phyloP scores from a whole-genome alignment of 2,329 filamentous ascomycete genomes.

The Colletotrichum aenigma region DNA sequence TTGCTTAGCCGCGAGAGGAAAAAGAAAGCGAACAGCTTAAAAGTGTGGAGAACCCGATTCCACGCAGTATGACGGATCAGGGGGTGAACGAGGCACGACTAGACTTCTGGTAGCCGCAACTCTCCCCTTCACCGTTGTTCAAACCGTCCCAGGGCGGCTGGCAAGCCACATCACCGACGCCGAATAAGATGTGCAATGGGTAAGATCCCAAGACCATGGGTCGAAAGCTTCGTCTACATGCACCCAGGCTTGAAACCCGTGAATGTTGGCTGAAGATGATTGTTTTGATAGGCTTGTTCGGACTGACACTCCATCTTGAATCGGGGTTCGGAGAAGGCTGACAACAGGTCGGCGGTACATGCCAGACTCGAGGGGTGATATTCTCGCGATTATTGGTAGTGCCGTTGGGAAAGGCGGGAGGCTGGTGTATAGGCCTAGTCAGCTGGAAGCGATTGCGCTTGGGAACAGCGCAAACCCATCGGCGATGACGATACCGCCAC shows the following conservation, averaged over 20 bases:
- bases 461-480: not conserved
- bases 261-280: not conserved
- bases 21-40: conserved; percentile 9
- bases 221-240: not conserved
- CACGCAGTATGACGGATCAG: not conserved
- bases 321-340: not conserved
- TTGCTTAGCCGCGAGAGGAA: conserved; percentile 2
- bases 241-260: not conserved
- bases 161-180: not conserved
- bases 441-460: not conserved
- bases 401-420: not conserved
- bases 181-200: not conserved
- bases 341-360: not conserved
- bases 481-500: not conserved
- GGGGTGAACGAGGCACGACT: not conserved
- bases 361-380: not conserved
- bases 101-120: not conserved
- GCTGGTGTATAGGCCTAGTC: not conserved
- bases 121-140: not conserved
- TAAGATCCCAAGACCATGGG: not conserved
- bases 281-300: not conserved
- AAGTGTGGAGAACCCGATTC: not conserved
- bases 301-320: not conserved
- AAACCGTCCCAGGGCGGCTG: not conserved
- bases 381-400: not conserved